phyloP scores from a whole-genome alignment of 345 rosid species.

The Eucalyptus shirleyi region DNA sequence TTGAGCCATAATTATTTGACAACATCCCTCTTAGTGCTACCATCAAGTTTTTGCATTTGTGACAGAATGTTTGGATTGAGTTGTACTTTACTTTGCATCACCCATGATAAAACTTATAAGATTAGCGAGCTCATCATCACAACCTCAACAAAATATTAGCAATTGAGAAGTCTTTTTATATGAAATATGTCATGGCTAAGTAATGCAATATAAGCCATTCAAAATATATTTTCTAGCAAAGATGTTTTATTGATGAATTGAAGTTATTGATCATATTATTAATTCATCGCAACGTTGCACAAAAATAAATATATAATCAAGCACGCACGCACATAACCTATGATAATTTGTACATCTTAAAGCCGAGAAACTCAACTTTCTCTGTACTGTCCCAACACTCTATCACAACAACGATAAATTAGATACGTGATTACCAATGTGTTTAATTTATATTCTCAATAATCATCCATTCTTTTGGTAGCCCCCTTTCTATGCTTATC shows the following conservation, averaged over 20 bases:
- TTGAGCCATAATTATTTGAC: background rate
- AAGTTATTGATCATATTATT: accelerated
- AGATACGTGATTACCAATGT: too few relatives aligned
- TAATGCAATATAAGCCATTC: background rate
- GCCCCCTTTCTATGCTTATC: background rate
- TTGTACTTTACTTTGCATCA: background rate
- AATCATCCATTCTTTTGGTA: background rate
- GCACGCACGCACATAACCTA: background rate
- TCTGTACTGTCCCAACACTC: accelerated
- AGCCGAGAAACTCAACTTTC: background rate
- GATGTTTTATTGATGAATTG: background rate
- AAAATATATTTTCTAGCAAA: background rate
- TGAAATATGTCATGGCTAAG: accelerated
- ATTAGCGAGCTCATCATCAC: accelerated
- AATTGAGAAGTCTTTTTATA: background rate
- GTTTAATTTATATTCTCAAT: background rate
- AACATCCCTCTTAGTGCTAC: accelerated
- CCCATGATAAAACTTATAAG: accelerated
- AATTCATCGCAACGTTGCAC: accelerated
- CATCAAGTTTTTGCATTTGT: background rate
- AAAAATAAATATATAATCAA: background rate
- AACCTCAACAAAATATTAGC: accelerated
- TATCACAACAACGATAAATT: background rate
- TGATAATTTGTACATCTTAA: background rate
- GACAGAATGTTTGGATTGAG: accelerated